Base-by-base conservation (phyloP, 2,329 filamentous ascomycete species). In the Anthostomella pinea region DNA sequence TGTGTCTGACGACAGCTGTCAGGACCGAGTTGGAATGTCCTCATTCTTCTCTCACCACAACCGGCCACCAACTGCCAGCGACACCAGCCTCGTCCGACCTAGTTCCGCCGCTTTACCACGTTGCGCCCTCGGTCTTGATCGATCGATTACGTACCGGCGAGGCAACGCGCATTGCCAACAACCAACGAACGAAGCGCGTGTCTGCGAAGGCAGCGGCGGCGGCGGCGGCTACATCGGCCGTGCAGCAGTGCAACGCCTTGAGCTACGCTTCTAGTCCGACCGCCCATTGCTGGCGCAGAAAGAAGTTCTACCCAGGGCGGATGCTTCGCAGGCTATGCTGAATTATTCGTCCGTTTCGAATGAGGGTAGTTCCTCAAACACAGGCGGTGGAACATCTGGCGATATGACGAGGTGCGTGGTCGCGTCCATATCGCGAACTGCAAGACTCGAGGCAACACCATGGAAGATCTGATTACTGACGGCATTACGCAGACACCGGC, bases 301-400 rank as follows among this genome's bases (percentile, higher is more conserved):
- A 36, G 15, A 24, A 18, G 18, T 30, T 33, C 20, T 24, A 29
- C 21, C 30, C n/a, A 30, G 30, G 29, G 18, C 41, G 8, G 26
- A 15, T 29, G 33, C 24, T 13, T 29, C 15, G 28, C 32, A 30
- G 60, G 63, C 62, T 65, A 79, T 79, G 75, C 69, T 71, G 57
- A 71, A 69, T 49, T 77, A 79, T 56, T 70, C 67, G 35, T 70
- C 68, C 37, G 71, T 78, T 43, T 57, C 69, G 58, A 62, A 73
- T 70, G 54, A 52, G 51, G 70, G 64, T 57, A 67, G 58, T 55
- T 58, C 62, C 58, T 62, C 64, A 19, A 53, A 51, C 46, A 55
- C 60, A 45, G 55, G 53, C 38, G 59, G 54, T 49, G 54, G 45
- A 35, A 41, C 39, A 39, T 43, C 62, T 49, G 65, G 58, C 63